phyloP scores from a whole-genome alignment of 352 stramenopile genomes.

The Phytophthora pluvialis region DNA sequence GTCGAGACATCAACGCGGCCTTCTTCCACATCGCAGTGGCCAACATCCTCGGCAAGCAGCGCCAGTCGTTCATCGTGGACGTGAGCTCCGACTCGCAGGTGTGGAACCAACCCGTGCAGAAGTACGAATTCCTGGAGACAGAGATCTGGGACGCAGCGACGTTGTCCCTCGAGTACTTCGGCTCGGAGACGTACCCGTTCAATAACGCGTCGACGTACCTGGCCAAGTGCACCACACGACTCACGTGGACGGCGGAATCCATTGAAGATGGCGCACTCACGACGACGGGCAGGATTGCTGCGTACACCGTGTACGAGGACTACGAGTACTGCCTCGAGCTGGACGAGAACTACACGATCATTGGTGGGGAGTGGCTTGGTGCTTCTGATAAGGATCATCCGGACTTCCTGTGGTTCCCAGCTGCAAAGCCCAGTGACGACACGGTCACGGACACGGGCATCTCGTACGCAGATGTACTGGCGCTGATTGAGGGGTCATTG shows the following conservation, averaged over 20 bases:
- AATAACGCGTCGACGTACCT: slow-evolving; percentile 42
- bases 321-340: slow-evolving; percentile 56
- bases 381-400: slow-evolving; percentile 36
- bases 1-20: slow-evolving; percentile 49
- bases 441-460: slow-evolving; percentile 35
- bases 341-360: slow-evolving; percentile 47
- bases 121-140: slow-evolving; percentile 45
- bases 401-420: slow-evolving; percentile 53
- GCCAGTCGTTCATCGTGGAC: slow-evolving; percentile 57
- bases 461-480: slow-evolving; percentile 26
- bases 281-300: slow-evolving; percentile 29
- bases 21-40: slow-evolving; percentile 57
- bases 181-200: slow-evolving; percentile 56
- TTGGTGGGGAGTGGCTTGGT: slow-evolving; percentile 51
- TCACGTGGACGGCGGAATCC: slow-evolving; percentile 56
- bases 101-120: slow-evolving; percentile 67
- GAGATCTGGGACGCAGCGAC: slow-evolving; percentile 34
- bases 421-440: slow-evolving; percentile 27
- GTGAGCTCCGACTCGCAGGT: slow-evolving; percentile 44
- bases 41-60: slow-evolving; percentile 55
- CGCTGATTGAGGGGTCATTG: slow-evolving; percentile 21
- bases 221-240: slow-evolving; percentile 47
- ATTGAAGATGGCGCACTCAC: slow-evolving; percentile 49
- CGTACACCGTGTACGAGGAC: slow-evolving; percentile 41
- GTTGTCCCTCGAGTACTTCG: slow-evolving; percentile 42